Conservation (phyloP, 257 asterid genomes). For the Verbascum thapsus region DNA sequence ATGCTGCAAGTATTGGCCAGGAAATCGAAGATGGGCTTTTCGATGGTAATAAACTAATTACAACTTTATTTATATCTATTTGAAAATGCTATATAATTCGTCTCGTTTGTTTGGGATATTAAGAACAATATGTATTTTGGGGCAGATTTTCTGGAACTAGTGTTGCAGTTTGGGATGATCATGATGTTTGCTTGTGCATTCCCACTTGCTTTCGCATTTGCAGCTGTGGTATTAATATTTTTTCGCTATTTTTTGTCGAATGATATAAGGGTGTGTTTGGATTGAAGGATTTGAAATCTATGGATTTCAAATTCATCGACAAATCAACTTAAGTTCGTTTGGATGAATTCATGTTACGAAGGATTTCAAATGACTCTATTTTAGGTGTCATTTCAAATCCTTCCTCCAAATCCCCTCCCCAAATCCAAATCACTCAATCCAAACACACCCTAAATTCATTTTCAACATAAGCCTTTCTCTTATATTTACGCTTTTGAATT, state of each 20-base stretch:
- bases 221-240: slow-evolving; percentile 64
- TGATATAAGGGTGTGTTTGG: too few relatives aligned
- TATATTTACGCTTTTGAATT: neutral
- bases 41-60: slow-evolving; percentile 82
- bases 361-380: too few relatives aligned
- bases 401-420: too few relatives aligned
- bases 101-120: neutral
- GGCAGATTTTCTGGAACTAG: slow-evolving; percentile 93
- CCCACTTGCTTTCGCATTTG: slow-evolving; percentile 91
- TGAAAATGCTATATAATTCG: neutral
- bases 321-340: too few relatives aligned
- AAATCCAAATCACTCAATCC: too few relatives aligned
- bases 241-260: neutral
- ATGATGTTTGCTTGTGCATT: slow-evolving; percentile 99
- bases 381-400: too few relatives aligned
- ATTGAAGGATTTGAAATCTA: too few relatives aligned
- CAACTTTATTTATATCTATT: neutral
- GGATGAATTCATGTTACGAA: too few relatives aligned
- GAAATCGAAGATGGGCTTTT: slow-evolving; percentile 96
- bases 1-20: slow-evolving; percentile 81
- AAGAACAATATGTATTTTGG: slow-evolving; percentile 19
- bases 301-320: too few relatives aligned
- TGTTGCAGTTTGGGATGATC: slow-evolving; percentile 91
- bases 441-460: too few relatives aligned
- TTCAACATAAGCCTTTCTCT: neutral